phyloP scores from a whole-genome alignment of 306 rosid species.

The Dryas alaskensis region DNA sequence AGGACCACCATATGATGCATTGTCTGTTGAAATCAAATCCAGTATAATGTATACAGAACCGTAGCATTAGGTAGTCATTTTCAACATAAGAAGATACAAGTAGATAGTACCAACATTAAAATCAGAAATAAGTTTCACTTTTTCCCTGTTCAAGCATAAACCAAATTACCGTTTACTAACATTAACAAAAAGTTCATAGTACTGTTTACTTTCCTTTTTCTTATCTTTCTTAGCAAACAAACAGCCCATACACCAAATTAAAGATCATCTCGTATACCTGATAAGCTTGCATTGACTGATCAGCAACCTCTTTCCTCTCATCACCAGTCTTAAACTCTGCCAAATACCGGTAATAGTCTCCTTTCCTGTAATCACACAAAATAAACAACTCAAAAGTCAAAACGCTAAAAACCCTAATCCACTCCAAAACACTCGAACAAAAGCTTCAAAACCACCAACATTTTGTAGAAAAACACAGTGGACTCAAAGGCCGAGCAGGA shows the following conservation, averaged over 20 bases:
- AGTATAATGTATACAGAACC: neutral
- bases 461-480: conserved; percentile 50
- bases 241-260: neutral
- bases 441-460: conserved; percentile 24
- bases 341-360: conserved; percentile 56
- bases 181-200: neutral
- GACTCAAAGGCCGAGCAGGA: conserved; percentile 13
- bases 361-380: conserved; percentile 44
- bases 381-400: neutral
- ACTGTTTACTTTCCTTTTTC: neutral
- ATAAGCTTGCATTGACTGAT: conserved; percentile 56
- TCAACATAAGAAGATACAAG: neutral
- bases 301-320: conserved; percentile 60
- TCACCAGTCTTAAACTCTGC: conserved; percentile 46
- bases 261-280: conserved; percentile 29
- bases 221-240: neutral
- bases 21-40: neutral
- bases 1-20: neutral
- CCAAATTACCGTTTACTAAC: too few relatives aligned
- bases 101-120: neutral
- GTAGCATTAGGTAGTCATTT: neutral
- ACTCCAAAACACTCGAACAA: neutral
- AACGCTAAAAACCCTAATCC: conserved; percentile 4
- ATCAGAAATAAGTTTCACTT: neutral
- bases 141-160: neutral